A percentile compares a stretch with the other conserved stretches of the same genome.
Conservation (phyloP, 2,329 filamentous ascomycete genomes). For the Botrytis medusae region DNA sequence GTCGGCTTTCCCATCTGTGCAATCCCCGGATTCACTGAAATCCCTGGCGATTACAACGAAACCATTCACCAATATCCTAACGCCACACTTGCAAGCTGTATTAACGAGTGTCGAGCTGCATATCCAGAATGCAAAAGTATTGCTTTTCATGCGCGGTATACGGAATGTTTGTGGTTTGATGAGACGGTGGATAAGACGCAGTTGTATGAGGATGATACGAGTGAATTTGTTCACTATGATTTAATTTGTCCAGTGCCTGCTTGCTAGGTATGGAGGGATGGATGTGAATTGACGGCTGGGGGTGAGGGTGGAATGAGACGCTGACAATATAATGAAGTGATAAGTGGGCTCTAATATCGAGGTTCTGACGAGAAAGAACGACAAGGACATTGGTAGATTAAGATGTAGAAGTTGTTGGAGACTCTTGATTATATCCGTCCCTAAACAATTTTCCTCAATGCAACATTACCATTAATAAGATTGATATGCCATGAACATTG, state of each 20-base stretch:
- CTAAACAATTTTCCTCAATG: not conserved
- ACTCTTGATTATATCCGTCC: not conserved
- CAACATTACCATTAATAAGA: not conserved
- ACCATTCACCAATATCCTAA: not conserved
- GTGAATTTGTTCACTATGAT: conserved; percentile 22
- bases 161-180: conserved; percentile 19
- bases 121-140: conserved; percentile 17
- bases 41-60: conserved; percentile 6
- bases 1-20: conserved; percentile 8
- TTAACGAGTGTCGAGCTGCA: conserved; percentile 17
- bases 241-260: conserved; percentile 11
- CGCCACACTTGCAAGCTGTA: not conserved
- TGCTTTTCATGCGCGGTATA: conserved; percentile 6
- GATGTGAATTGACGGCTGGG: no score
- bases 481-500: not conserved
- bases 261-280: not conserved
- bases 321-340: not conserved
- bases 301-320: no score
- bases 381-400: not conserved
- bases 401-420: not conserved
- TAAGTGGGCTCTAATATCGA: not conserved
- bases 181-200: conserved; percentile 5
- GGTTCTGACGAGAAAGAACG: not conserved
- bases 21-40: not conserved
- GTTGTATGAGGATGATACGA: conserved; percentile 14